Base-by-base conservation (phyloP, 129 eudicot genomes). In the Logfia minima region DNA sequence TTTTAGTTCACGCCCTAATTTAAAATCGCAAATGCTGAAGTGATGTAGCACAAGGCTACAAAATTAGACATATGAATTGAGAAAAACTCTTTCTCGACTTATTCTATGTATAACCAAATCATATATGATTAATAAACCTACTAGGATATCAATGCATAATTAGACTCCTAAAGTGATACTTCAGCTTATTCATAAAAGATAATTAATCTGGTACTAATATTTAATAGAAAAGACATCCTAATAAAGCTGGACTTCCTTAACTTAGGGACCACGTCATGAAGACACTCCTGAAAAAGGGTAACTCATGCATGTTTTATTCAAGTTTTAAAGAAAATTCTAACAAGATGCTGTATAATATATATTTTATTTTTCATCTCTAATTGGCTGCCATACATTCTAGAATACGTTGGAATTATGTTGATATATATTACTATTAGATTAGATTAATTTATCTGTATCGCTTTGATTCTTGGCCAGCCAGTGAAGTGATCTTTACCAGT, bases 401-500 rank as follows among this genome's bases (percentile, higher is more conserved):
- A 58, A 59, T 39, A 64, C 8, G 69, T 74, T 74, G 35, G 24
- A 6, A 9, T 59, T 11, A 73, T 48, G 4, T 45, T 48, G 55
- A 48, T 48, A 13, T 48, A 3, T 48, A 14, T 48, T 48, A 48
- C 55, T 3, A 48, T 13, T 48, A 48, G 6, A 48, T 48, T 48
- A 4, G 55, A 48, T 48, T 48, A 11, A 48, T 14, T 0, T 48
- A 48, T 48, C 5, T 48, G n/a, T 14, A 48, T 48, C 18, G n/a
- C 18, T 68, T 34, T 79, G 68, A 73, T 73, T 18, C 66, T 75
- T 82, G 80, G 56, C 21, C 75, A 90, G 98, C 90, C 77, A 77
- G 68, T 37, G 83, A 84, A 77, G 88, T 88, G 65, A 90, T 93
- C 73, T 93, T 93, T 84, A 23, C 91, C 45, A 84, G 96, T 77